These are phyloP conservation scores for Platanthera zijinensis DNA, from an alignment of 106 monocot genomes.

Conservation along the genomic window DNA sequence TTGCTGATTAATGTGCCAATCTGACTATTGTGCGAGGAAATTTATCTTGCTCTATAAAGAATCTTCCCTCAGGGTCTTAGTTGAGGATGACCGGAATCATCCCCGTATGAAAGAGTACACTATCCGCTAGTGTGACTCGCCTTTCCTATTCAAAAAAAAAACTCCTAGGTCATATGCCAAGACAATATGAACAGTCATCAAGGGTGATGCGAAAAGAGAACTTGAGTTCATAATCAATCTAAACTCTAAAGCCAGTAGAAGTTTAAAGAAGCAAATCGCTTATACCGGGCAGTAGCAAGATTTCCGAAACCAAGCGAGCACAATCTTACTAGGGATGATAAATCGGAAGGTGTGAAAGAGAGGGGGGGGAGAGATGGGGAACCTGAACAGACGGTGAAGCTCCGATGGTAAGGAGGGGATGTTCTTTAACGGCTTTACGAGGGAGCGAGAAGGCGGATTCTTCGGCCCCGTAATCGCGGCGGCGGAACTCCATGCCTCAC, in stretches of 20 bases:
- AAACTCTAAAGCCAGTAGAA: not conserved
- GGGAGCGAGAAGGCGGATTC: not conserved
- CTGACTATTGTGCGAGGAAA: no score
- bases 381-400: not conserved
- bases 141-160: no score
- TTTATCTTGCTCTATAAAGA: no score
- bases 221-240: not conserved
- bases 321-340: not conserved
- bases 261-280: not conserved
- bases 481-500: not conserved
- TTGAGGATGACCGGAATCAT: not conserved
- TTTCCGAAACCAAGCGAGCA: not conserved
- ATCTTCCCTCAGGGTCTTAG: not conserved
- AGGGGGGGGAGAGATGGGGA: not conserved
- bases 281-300: not conserved
- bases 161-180: no score
- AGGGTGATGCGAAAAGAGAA: not conserved
- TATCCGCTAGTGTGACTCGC: not conserved
- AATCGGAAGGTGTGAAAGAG: not conserved
- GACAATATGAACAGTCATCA: no score
- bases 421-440: not conserved
- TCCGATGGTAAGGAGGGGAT: not conserved
- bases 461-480: not conserved
- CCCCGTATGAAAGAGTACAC: not conserved
- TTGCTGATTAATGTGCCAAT: no score